Conservation (phyloP, 768 basidiomycete genomes). For the Agrocybe chaxingu region DNA sequence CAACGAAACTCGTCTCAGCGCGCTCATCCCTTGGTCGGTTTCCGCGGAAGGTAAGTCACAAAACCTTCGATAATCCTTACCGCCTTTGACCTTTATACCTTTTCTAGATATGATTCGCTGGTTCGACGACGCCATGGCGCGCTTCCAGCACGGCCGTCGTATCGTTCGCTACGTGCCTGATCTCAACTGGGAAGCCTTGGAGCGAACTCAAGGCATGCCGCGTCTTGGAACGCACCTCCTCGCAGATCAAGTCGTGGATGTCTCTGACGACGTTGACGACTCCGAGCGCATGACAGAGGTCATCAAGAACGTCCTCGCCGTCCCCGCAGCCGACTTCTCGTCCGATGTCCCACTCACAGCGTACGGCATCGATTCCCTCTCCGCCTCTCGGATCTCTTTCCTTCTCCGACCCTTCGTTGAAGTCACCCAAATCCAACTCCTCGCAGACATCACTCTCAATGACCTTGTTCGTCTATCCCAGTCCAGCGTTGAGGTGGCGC, state of each 20-base stretch:
- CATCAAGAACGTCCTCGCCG: slow-evolving; percentile 21
- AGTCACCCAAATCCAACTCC: slow-evolving; percentile 33
- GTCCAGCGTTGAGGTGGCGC: neutral
- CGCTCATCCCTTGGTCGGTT: slow-evolving; percentile 12
- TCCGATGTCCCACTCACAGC: slow-evolving; percentile 34
- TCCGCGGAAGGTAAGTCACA: slow-evolving; percentile 12
- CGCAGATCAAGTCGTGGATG: slow-evolving; percentile 3
- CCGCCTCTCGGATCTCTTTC: slow-evolving; percentile 33
- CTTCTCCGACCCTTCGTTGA: slow-evolving; percentile 25
- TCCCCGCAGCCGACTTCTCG: slow-evolving; percentile 30
- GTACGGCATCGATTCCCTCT: slow-evolving; percentile 41
- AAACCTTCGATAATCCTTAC: neutral
- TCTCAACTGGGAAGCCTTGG: slow-evolving; percentile 26
- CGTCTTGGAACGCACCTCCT: slow-evolving; percentile 13
- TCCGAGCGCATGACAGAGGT: slow-evolving; percentile 8
- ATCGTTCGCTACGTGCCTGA: slow-evolving; percentile 28
- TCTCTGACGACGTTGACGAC: slow-evolving; percentile 4
- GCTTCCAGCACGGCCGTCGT: slow-evolving; percentile 18
- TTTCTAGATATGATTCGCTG: slow-evolving; percentile 24
- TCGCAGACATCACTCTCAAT: slow-evolving; percentile 27
- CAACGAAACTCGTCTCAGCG: slow-evolving; percentile 5
- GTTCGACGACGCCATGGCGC: slow-evolving; percentile 28
- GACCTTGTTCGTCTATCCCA: slow-evolving; percentile 18
- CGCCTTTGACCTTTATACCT: neutral
- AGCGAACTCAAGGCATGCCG: slow-evolving; percentile 19